phyloP scores from a whole-genome alignment of 345 rosid genomes.

The Dimocarpus longan region DNA sequence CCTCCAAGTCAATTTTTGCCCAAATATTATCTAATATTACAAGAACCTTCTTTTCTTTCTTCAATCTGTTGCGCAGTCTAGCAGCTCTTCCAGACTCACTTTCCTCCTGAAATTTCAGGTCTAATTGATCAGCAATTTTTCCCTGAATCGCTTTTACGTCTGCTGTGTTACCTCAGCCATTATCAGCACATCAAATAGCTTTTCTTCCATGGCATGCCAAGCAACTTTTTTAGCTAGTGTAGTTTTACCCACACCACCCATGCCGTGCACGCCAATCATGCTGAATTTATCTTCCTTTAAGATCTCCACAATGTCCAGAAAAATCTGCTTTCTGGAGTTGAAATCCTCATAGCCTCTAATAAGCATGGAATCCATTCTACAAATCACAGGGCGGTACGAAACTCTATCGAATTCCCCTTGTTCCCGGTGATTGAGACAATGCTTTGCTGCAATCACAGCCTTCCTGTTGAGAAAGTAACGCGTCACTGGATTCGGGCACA shows the following conservation, averaged over 20 bases:
- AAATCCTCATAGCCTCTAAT: not conserved
- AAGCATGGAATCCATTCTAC: not conserved
- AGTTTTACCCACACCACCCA: constrained; percentile 14
- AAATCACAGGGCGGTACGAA: not conserved
- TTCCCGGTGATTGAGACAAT: not conserved
- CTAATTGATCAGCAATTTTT: constrained; percentile 7
- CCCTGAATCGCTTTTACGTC: constrained; percentile 11
- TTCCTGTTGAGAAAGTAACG: not conserved
- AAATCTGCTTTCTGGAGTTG: not conserved
- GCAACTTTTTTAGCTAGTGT: constrained; percentile 17
- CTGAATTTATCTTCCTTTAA: constrained; percentile 2
- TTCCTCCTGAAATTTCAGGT: constrained; percentile 4
- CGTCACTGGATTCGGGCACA: not conserved
- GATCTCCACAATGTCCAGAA: not conserved
- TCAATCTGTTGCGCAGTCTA: not conserved
- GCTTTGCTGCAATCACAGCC: not conserved
- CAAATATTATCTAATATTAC: constrained; percentile 9
- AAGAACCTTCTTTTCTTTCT: not conserved
- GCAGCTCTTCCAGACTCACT: not conserved
- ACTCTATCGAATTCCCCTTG: not conserved
- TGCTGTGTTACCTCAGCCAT: not conserved
- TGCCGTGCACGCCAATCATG: constrained; percentile 24
- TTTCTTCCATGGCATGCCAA: not conserved
- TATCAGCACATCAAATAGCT: not conserved
- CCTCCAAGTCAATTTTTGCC: not conserved